Conservation (phyloP, 2,329 filamentous ascomycete genomes). For the Aspergillus versicolor region DNA sequence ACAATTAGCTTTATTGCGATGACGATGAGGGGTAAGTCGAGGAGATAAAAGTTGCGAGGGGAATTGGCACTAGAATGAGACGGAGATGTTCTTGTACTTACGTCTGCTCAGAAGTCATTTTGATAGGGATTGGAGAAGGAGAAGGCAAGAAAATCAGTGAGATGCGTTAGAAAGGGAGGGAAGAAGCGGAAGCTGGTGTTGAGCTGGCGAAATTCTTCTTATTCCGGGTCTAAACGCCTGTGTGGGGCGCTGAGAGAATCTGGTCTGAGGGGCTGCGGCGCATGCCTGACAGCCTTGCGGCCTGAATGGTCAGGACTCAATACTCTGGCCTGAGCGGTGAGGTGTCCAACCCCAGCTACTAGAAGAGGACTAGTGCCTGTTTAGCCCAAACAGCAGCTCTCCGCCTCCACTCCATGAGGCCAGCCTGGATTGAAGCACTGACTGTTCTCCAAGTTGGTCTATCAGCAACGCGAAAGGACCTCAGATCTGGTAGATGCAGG, state of each 20-base stretch:
- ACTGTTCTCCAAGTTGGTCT: background rate
- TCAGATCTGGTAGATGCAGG: slow-evolving; percentile 32
- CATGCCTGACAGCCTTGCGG: slow-evolving; percentile 15
- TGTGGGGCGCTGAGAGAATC: slow-evolving; percentile 24
- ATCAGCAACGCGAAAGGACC: slow-evolving; percentile 3
- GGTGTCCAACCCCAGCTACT: slow-evolving; percentile 22
- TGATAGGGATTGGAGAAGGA: slow-evolving; percentile 40
- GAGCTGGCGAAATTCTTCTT: slow-evolving; percentile 26
- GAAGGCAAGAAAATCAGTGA: slow-evolving; percentile 8
- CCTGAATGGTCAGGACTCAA: slow-evolving; percentile 20
- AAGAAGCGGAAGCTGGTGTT: slow-evolving; percentile 21
- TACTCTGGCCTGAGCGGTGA: slow-evolving; percentile 11
- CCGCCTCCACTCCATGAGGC: slow-evolving; percentile 26
- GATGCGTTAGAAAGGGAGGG: slow-evolving; percentile 10
- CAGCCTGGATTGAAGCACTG: slow-evolving; percentile 29
- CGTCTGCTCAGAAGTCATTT: slow-evolving; percentile 84
- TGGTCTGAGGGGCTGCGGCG: slow-evolving; percentile 7
- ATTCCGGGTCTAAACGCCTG: slow-evolving; percentile 6
- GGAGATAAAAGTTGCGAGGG: background rate
- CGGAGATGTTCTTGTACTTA: slow-evolving; percentile 50
- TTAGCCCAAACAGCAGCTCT: slow-evolving; percentile 27
- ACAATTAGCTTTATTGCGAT: slow-evolving; percentile 32
- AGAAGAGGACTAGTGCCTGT: slow-evolving; percentile 13
- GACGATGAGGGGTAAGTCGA: slow-evolving; percentile 17
- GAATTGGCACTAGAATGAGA: background rate